A percentile compares a stretch with the other conserved stretches of the same genome.
Evolutionary conservation across 192 early-diverging fungal genomes (phyloP).

Genomic region (Rhizophlyctis rosea): DNA sequence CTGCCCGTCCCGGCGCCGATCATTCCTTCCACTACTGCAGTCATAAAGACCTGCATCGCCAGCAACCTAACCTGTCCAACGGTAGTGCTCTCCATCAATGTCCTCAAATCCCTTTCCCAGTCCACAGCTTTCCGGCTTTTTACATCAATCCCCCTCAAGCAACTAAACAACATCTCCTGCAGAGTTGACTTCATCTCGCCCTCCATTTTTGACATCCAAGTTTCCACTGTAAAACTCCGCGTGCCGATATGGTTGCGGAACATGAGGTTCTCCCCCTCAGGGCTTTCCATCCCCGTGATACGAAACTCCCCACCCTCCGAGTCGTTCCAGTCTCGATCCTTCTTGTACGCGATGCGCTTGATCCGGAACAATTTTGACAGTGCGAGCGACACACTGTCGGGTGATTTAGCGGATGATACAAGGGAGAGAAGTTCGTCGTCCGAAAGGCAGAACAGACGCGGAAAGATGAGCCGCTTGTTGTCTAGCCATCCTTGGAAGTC

Average conservation of each 20-base stretch:
- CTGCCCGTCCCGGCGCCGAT: background rate
- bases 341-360: too few species aligned
- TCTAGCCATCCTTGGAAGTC: conserved; percentile 31
- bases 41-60: background rate
- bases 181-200: conserved; percentile 1
- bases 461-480: conserved; percentile 22
- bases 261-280: conserved; percentile 10
- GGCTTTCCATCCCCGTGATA: conserved; percentile 4
- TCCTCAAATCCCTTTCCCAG: background rate
- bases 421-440: conserved; percentile 20
- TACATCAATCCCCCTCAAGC: background rate
- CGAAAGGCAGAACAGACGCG: conserved; percentile 21
- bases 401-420: conserved; percentile 10
- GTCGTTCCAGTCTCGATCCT: too few species aligned
- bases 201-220: conserved; percentile 14
- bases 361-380: too few species aligned
- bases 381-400: background rate
- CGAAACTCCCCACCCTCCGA: background rate
- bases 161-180: conserved; percentile 1
- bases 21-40: background rate
- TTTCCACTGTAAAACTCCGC: conserved; percentile 12
- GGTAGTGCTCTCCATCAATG: background rate
- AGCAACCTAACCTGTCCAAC: conserved; percentile 1
- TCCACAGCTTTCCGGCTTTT: background rate
- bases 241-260: conserved; percentile 11